These are phyloP conservation scores for Trichoderma harzianum DNA, from an alignment of 2,329 filamentous ascomycete genomes.

Conservation along the genomic window DNA sequence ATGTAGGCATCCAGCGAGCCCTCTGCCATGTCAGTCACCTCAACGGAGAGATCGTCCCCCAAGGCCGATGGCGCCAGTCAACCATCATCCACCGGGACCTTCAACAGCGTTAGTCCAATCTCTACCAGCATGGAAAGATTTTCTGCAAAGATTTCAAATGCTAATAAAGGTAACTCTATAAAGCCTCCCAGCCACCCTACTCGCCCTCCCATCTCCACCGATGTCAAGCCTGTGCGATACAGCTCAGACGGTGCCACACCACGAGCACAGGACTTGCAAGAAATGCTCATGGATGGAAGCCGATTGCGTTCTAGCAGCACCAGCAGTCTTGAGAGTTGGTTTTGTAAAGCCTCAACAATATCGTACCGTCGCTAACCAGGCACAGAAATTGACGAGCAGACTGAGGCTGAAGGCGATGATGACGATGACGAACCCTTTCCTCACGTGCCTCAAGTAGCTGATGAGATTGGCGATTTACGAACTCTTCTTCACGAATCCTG, in stretches of 20 bases:
- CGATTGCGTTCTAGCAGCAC: slow-evolving; percentile 62
- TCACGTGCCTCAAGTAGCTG: slow-evolving; percentile 29
- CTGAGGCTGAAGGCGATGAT: slow-evolving; percentile 51
- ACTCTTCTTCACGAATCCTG: slow-evolving; percentile 83
- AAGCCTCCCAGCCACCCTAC: slow-evolving; percentile 37
- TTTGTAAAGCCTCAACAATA: neutral
- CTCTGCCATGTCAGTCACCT: slow-evolving; percentile 33
- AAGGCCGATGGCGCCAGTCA: slow-evolving; percentile 32
- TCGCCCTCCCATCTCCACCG: slow-evolving; percentile 72
- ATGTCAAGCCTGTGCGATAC: slow-evolving; percentile 64
- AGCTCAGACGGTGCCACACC: slow-evolving; percentile 71
- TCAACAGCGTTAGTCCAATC: slow-evolving; percentile 25
- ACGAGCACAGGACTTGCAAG: slow-evolving; percentile 76
- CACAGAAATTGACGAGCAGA: slow-evolving; percentile 56
- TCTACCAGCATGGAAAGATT: neutral
- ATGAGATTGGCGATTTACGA: slow-evolving; percentile 65
- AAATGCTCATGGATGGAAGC: slow-evolving; percentile 58
- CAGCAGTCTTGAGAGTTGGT: slow-evolving; percentile 74
- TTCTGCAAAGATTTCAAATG: neutral
- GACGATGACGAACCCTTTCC: slow-evolving; percentile 45
- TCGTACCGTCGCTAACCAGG: slow-evolving; percentile 18
- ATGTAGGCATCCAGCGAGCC: slow-evolving; percentile 43
- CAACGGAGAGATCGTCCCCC: slow-evolving; percentile 37
- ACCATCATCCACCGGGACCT: neutral
- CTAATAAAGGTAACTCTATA: slow-evolving; percentile 1